Base-by-base conservation (phyloP, 345 rosid genomes). In the Pseudoturritis turrita region DNA sequence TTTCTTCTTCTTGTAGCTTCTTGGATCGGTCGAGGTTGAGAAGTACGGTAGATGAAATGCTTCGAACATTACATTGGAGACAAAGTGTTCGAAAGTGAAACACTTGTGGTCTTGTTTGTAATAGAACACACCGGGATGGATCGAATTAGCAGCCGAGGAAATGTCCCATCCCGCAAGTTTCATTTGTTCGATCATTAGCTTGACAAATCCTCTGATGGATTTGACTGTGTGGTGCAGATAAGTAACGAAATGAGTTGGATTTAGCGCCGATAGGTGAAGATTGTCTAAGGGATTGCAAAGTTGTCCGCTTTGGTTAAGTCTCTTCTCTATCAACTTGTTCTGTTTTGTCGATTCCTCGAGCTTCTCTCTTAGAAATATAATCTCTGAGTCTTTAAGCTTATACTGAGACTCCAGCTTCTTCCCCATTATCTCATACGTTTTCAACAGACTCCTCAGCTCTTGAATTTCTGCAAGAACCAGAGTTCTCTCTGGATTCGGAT, bases 21-120 rank as follows among this genome's bases (percentile, higher is more conserved):
- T 62, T 5, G 83, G 80, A 39, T 86, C 88, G 37, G 55, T 79
- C 0, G 93, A 83, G 29, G 41, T 37, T 50, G 93, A 82, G 81
- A 91, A 95, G 62, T 71, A 59, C 0, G 76, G 80, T 65, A 71
- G 35, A 58, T 77, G 71, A 33, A 77, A 77, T 0, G 79, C 86
- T 11, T 88, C 83, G 7, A 95, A 95, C 90, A 95, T 88, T 65
- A 82, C 88, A 36, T 81, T 85, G 81, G 94, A 85, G 54, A 89
- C 83, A 50, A 81, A 91, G 53, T 83, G 83, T 76, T 95, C 96
- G 11, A 95, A 87, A 21, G 90, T 81, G 57, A 79, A 91, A 77
- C 98, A 87, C 67, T 84, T 91, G 64, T 95, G 90, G 54, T 89
- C 97, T 26, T 78, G 78, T 73, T 71, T 88, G 84, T 82, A 84